Conservation (phyloP, 2,329 filamentous ascomycete species). For the Dactylellina parvicollis region DNA sequence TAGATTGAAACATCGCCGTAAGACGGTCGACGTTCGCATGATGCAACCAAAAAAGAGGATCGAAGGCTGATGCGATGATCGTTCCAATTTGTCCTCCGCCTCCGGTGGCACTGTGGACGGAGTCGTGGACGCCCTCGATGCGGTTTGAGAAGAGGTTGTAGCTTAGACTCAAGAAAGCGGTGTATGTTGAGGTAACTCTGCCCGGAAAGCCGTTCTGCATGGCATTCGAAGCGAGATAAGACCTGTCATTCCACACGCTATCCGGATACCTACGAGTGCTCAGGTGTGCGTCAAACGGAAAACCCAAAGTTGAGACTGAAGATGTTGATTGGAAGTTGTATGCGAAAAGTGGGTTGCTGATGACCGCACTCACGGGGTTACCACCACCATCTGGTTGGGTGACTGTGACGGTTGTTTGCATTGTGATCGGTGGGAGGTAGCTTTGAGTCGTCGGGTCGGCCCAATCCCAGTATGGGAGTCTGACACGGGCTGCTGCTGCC, state of each 20-base stretch:
- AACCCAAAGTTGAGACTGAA: slow-evolving; percentile 13
- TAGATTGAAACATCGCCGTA: slow-evolving; percentile 58
- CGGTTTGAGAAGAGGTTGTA: slow-evolving; percentile 55
- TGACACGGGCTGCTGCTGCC: slow-evolving; percentile 39
- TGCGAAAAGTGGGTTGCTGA: slow-evolving; percentile 44
- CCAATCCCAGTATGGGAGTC: slow-evolving; percentile 54
- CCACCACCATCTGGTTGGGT: slow-evolving; percentile 34
- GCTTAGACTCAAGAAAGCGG: slow-evolving; percentile 29
- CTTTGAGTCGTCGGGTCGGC: slow-evolving; percentile 46
- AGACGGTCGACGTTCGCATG: slow-evolving; percentile 58
- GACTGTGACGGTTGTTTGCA: slow-evolving; percentile 38
- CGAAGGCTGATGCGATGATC: slow-evolving; percentile 66
- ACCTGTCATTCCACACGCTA: slow-evolving; percentile 27
- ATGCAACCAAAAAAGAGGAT: slow-evolving; percentile 58
- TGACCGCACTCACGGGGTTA: too few relatives aligned
- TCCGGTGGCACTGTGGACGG: slow-evolving; percentile 67
- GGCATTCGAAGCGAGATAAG: slow-evolving; percentile 19
- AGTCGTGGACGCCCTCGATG: slow-evolving; percentile 65
- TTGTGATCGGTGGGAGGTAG: slow-evolving; percentile 46
- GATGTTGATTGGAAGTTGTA: slow-evolving; percentile 53
- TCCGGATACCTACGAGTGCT: slow-evolving; percentile 40
- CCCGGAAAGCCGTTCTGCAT: slow-evolving; percentile 33
- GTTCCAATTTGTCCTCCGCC: slow-evolving; percentile 62
- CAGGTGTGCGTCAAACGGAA: slow-evolving; percentile 24
- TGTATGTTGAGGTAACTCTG: slow-evolving; percentile 38